A percentile compares a stretch with the other conserved stretches of the same genome.
These are phyloP conservation scores for Leccinellum albellum DNA, from an alignment of 768 basidiomycete species.

Conservation along the genomic window DNA sequence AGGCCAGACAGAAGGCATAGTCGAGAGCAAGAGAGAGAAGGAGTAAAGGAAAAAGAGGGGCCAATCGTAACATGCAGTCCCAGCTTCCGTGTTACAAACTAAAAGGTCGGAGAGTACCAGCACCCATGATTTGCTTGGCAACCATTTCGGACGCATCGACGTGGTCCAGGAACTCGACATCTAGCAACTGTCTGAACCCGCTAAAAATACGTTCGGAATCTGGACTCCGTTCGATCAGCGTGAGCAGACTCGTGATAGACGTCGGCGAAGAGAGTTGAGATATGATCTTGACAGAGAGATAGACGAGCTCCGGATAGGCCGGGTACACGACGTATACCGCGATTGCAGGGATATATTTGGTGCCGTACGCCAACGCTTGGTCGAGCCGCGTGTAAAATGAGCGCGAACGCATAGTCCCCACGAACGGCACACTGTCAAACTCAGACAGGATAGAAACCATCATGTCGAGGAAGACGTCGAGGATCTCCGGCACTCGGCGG, in stretches of 20 bases:
- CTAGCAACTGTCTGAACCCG: slow-evolving; percentile 72
- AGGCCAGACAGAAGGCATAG: no score
- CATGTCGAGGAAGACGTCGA: slow-evolving; percentile 84
- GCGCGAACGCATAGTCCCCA: slow-evolving; percentile 55
- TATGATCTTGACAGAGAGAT: slow-evolving; percentile 78
- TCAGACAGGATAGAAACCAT: slow-evolving; percentile 77
- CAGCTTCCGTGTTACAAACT: slow-evolving; percentile 65
- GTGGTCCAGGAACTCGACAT: slow-evolving; percentile 57
- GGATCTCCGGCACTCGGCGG: no score
- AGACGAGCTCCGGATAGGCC: slow-evolving; percentile 65
- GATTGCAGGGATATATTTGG: slow-evolving; percentile 76
- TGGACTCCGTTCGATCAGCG: slow-evolving; percentile 72
- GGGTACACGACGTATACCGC: slow-evolving; percentile 73
- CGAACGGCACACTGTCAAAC: slow-evolving; percentile 49
- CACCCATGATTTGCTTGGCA: slow-evolving; percentile 65
- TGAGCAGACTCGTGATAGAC: slow-evolving; percentile 70
- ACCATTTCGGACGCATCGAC: slow-evolving; percentile 54
- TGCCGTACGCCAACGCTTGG: slow-evolving; percentile 64
- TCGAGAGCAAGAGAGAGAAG: no score
- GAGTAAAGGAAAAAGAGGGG: no score
- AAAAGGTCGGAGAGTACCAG: slow-evolving; percentile 83
- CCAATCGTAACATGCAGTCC: no score
- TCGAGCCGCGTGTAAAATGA: slow-evolving; percentile 74
- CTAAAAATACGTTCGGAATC: slow-evolving; percentile 81
- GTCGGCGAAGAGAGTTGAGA: slow-evolving; percentile 60